A percentile compares a stretch with the other conserved stretches of the same genome.
These are phyloP conservation scores for Aspergillus japonicus DNA, from an alignment of 2,329 filamentous ascomycete species.

Conservation along the genomic window DNA sequence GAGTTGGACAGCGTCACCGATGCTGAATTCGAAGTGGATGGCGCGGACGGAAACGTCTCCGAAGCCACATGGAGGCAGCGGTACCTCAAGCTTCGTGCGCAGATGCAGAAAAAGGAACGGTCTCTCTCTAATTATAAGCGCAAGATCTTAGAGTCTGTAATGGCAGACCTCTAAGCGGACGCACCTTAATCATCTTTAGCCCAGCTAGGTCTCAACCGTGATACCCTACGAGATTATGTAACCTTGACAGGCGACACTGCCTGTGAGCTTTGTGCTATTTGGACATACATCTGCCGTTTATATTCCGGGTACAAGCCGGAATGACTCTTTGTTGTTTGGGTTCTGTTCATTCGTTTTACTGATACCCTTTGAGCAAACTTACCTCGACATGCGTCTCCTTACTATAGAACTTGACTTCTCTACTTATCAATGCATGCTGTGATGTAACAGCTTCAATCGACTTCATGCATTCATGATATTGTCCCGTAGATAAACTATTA, in stretches of 20 bases:
- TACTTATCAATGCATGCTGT: background rate
- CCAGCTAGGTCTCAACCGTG: background rate
- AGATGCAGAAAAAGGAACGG: constrained; percentile 41
- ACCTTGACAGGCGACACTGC: background rate
- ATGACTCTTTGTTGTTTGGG: constrained; percentile 2
- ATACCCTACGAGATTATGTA: constrained; percentile 5
- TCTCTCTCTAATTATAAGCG: constrained; percentile 42
- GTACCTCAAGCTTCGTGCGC: constrained; percentile 37
- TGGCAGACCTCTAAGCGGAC: constrained; percentile 38
- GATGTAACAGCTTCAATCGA: background rate
- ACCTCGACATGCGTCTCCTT: background rate
- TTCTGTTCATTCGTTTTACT: constrained; percentile 10
- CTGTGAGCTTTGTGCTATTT: background rate
- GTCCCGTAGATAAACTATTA: background rate
- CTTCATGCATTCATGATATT: too few relatives aligned
- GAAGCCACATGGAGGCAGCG: constrained; percentile 42
- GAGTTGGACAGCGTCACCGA: constrained; percentile 25
- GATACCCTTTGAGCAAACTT: constrained; percentile 23
- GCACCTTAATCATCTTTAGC: background rate
- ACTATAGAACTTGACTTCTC: background rate
- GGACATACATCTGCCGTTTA: background rate
- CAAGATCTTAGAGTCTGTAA: constrained; percentile 45
- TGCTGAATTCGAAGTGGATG: constrained; percentile 30
- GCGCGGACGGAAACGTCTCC: constrained; percentile 20
- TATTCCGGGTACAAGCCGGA: background rate